These are phyloP conservation scores for Hygrophoropsis aurantiaca DNA, from an alignment of 768 basidiomycete genomes.

Conservation along the genomic window DNA sequence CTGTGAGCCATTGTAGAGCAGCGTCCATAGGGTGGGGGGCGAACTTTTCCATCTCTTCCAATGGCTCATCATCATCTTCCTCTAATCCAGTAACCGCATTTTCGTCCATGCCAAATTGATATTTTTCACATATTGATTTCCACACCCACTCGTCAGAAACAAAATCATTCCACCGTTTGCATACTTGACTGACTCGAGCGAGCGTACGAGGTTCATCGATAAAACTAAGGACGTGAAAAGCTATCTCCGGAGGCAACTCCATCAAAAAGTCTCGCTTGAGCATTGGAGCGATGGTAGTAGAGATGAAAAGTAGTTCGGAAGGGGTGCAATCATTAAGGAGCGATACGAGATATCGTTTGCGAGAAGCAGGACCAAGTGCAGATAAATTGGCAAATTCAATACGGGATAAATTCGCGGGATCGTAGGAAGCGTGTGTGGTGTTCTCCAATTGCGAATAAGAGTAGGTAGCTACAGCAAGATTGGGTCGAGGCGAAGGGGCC, in stretches of 20 bases:
- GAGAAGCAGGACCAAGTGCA: slow-evolving; percentile 37
- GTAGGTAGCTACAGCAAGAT: slow-evolving; percentile 20
- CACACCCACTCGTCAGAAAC: slow-evolving; percentile 77
- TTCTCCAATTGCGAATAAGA: slow-evolving; percentile 9
- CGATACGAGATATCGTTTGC: slow-evolving; percentile 52
- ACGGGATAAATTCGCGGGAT: slow-evolving; percentile 26
- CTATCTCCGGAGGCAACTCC: slow-evolving; percentile 68
- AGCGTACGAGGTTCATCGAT: slow-evolving; percentile 76
- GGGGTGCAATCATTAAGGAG: slow-evolving; percentile 56
- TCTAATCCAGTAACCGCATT: slow-evolving; percentile 8
- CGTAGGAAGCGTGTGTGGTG: slow-evolving; percentile 9
- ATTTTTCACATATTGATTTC: slow-evolving; percentile 68
- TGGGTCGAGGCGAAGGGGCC: slow-evolving; percentile 50
- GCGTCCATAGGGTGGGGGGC: slow-evolving; percentile 39
- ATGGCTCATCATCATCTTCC: slow-evolving; percentile 33
- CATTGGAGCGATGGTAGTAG: slow-evolving; percentile 59
- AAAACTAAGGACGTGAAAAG: slow-evolving; percentile 71
- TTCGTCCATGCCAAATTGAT: slow-evolving; percentile 44
- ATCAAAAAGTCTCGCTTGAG: slow-evolving; percentile 61
- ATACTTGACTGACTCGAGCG: slow-evolving; percentile 67
- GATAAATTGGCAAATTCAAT: slow-evolving; percentile 31
- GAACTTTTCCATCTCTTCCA: slow-evolving; percentile 34
- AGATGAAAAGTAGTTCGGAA: slow-evolving; percentile 65
- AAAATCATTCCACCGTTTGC: slow-evolving; percentile 67
- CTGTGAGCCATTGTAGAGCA: slow-evolving; percentile 38